A percentile compares a stretch with the other conserved stretches of the same genome.
Evolutionary conservation across 1,284 basidiomycete species (phyloP).

Genomic region (Acaromyces ingoldii): DNA sequence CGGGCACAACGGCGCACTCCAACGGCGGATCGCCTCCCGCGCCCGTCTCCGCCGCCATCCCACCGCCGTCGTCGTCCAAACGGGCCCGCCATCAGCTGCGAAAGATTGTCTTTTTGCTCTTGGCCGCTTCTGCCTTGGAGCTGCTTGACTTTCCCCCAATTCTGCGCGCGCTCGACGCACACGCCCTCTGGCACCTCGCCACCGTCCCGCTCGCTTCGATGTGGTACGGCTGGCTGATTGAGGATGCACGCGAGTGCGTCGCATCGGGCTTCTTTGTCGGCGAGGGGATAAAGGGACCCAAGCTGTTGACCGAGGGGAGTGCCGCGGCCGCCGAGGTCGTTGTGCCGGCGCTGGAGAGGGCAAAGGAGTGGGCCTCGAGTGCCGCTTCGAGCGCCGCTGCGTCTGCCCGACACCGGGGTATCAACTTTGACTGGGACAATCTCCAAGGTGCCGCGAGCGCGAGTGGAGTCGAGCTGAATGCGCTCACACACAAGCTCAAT

Average conservation of each 20-base stretch:
- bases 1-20: neutral
- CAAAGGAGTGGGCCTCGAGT: constrained; percentile 3
- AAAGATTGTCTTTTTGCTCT: constrained; percentile 63
- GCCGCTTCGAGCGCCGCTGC: constrained; percentile 3
- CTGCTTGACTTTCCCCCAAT: constrained; percentile 84
- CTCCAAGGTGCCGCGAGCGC: constrained; percentile 18
- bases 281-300: constrained; percentile 8
- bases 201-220: constrained; percentile 72
- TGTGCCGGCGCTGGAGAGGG: neutral
- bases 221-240: constrained; percentile 62
- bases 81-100: constrained; percentile 53
- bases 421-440: constrained; percentile 20
- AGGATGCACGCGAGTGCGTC: constrained; percentile 44
- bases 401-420: neutral
- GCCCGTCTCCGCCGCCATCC: constrained; percentile 27
- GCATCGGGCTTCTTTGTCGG: constrained; percentile 33
- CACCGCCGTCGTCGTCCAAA: constrained; percentile 38
- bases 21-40: constrained; percentile 32
- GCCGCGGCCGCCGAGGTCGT: neutral
- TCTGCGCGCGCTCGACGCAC: constrained; percentile 75
- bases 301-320: neutral
- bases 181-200: constrained; percentile 86
- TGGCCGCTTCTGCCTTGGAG: constrained; percentile 73
- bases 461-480: constrained; percentile 32
- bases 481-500: constrained; percentile 29